phyloP scores from a whole-genome alignment of 768 basidiomycete genomes.

The Scleroderma bovista region DNA sequence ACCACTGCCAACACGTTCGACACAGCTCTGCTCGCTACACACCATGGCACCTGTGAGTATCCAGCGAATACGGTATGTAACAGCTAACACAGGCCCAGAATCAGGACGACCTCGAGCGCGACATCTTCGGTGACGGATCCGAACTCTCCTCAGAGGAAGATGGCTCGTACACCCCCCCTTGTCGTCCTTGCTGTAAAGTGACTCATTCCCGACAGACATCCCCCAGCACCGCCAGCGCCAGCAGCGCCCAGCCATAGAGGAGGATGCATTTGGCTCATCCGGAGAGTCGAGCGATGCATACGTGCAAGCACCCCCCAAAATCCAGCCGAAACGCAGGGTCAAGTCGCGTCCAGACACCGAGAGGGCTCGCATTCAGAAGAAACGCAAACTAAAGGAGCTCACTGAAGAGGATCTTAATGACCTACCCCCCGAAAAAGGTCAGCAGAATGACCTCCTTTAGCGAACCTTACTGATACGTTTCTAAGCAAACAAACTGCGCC shows the following conservation, averaged over 20 bases:
- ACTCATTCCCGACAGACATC: conserved; percentile 29
- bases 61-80: no score
- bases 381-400: conserved; percentile 57
- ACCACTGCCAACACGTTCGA: neutral
- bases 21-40: neutral
- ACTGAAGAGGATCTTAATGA: conserved; percentile 64
- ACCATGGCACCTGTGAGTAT: conserved; percentile 8
- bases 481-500: conserved; percentile 66
- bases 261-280: conserved; percentile 32
- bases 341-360: conserved; percentile 42
- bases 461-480: neutral
- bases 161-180: conserved; percentile 17
- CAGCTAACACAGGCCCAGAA: conserved; percentile 5
- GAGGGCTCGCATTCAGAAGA: conserved; percentile 33
- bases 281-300: conserved; percentile 51
- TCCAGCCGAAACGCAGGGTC: conserved; percentile 19
- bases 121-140: conserved; percentile 81
- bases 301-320: conserved; percentile 30
- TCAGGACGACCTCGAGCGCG: conserved; percentile 47
- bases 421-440: conserved; percentile 76
- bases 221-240: conserved; percentile 38
- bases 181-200: neutral
- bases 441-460: conserved; percentile 7
- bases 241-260: conserved; percentile 25
- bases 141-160: conserved; percentile 79